Conservation (phyloP, 495 filamentous ascomycete species). For the Lophium mytilinum region DNA sequence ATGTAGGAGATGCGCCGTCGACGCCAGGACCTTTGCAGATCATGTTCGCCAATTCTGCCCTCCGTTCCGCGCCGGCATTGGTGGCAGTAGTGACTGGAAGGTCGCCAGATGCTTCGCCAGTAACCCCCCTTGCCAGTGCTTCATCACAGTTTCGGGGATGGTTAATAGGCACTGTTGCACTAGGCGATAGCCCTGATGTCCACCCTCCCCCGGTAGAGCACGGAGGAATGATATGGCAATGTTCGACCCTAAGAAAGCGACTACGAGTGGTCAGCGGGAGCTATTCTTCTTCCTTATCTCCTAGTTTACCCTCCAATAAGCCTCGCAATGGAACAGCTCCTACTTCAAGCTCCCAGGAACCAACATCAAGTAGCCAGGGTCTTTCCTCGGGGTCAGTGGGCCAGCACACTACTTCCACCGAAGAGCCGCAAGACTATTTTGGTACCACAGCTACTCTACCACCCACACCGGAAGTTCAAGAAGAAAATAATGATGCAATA, state of each 20-base stretch:
- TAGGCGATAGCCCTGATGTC: conserved; percentile 40
- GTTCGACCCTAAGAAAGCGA: conserved; percentile 52
- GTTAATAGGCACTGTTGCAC: conserved; percentile 44
- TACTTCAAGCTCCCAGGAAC: conserved; percentile 4
- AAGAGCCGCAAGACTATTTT: conserved; percentile 43
- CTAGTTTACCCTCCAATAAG: conserved; percentile 14
- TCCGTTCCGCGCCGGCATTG: conserved; percentile 42
- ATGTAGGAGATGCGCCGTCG: conserved; percentile 48
- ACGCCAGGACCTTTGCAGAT: conserved; percentile 45
- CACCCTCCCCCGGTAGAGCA: conserved; percentile 36
- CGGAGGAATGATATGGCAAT: conserved; percentile 51
- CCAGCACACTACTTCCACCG: background rate
- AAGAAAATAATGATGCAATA: background rate
- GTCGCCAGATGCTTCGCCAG: conserved; percentile 28
- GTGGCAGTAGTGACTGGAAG: conserved; percentile 44
- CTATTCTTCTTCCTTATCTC: conserved; percentile 1
- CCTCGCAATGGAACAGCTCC: conserved; percentile 10
- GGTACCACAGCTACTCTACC: conserved; percentile 25
- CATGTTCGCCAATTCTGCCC: conserved; percentile 51
- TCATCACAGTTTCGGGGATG: conserved; percentile 53
- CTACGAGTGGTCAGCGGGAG: conserved; percentile 53
- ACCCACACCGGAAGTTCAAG: background rate
- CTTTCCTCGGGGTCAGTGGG: background rate
- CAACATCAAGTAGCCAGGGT: background rate
- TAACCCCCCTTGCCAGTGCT: conserved; percentile 28